Percentiles rank a stretch among this genome's conserved stretches.
phyloP scores from a whole-genome alignment of 805 yeast genomes.

The Saccharomycopsis javanensis region DNA sequence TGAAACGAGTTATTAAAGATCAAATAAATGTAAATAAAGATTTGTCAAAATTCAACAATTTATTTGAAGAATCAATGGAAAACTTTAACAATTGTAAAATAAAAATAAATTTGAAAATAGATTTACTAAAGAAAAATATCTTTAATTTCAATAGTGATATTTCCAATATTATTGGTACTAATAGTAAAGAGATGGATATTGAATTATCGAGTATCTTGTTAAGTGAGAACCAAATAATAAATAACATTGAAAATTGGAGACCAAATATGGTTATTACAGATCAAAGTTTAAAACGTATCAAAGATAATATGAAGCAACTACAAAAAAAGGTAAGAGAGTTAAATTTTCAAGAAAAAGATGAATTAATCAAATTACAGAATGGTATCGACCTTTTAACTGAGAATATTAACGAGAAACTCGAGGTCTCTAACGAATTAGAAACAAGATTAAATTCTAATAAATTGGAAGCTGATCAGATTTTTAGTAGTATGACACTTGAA shows the following conservation, averaged over 20 bases:
- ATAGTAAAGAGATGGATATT: conserved; percentile 21
- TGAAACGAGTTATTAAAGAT: conserved; percentile 16
- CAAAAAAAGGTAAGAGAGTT: conserved; percentile 30
- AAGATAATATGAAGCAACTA: conserved; percentile 22
- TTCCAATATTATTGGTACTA: conserved; percentile 1
- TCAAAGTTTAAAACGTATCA: conserved; percentile 27
- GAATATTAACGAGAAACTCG: conserved; percentile 45
- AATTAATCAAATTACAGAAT: conserved; percentile 47
- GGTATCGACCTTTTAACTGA: conserved; percentile 47
- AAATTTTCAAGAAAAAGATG: conserved; percentile 47
- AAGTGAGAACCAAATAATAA: conserved; percentile 28
- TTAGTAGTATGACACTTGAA: conserved; percentile 45
- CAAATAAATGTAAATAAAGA: conserved; percentile 4
- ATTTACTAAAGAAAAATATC: conserved; percentile 19
- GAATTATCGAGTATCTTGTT: conserved; percentile 28
- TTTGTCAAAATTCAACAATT: conserved; percentile 17
- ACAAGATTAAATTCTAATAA: conserved; percentile 44
- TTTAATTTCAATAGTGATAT: conserved; percentile 11
- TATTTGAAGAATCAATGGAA: conserved; percentile 31
- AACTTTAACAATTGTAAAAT: conserved; percentile 39
- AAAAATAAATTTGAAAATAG: conserved; percentile 40
- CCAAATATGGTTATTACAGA: conserved; percentile 32
- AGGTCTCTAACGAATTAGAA: conserved; percentile 47
- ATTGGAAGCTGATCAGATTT: conserved; percentile 44
- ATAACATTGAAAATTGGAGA: neutral